Percentiles rank a stretch among this genome's conserved stretches.
Conservation (phyloP, 306 rosid species). For the Prunus armeniaca region DNA sequence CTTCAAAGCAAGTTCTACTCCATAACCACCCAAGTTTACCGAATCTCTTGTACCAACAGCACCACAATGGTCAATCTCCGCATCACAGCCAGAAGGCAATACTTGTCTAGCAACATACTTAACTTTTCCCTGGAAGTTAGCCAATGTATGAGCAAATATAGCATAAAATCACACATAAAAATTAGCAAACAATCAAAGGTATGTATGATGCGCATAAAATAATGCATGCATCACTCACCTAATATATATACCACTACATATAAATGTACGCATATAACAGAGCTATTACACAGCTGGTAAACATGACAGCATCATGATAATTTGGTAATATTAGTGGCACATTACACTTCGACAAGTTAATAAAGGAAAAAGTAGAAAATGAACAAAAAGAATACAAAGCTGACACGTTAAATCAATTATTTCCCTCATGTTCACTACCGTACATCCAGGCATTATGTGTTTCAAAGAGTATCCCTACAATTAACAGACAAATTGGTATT, state of each 20-base stretch:
- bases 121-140: constrained; percentile 66
- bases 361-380: neutral
- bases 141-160: constrained; percentile 23
- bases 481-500: neutral
- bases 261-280: neutral
- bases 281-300: neutral
- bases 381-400: neutral
- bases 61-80: constrained; percentile 64
- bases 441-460: neutral
- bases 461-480: neutral
- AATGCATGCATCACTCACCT: neutral
- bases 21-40: constrained; percentile 94
- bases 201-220: neutral
- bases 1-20: constrained; percentile 95
- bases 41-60: constrained; percentile 74
- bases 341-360: neutral
- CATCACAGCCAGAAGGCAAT: constrained; percentile 77
- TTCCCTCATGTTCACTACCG: neutral
- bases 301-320: neutral
- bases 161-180: neutral
- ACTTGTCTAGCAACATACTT: constrained; percentile 76
- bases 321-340: neutral
- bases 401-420: neutral
- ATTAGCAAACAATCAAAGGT: neutral
- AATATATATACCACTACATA: neutral